phyloP scores from a whole-genome alignment of 2,329 filamentous ascomycete species.

The Nigrospora osmanthi region DNA sequence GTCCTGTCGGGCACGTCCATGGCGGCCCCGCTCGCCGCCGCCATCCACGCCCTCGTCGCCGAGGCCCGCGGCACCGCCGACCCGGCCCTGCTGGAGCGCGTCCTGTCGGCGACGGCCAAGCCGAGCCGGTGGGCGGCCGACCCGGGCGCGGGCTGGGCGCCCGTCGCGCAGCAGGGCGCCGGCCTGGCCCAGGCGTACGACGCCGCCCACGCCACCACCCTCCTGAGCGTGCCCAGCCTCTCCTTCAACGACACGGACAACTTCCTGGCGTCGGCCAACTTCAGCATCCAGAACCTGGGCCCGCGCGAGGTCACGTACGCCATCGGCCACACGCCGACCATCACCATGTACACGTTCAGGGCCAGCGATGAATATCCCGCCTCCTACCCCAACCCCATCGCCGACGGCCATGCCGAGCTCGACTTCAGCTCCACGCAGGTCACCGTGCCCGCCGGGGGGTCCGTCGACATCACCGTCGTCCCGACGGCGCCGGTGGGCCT shows the following conservation, averaged over 20 bases:
- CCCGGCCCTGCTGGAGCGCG: slow-evolving; percentile 39
- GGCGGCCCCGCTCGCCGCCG: slow-evolving; percentile 49
- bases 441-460: slow-evolving; percentile 17
- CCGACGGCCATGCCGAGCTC: slow-evolving; percentile 12
- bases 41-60: slow-evolving; percentile 44
- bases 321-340: slow-evolving; percentile 25
- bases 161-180: slow-evolving; percentile 33
- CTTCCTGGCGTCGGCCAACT: slow-evolving; percentile 22
- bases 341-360: slow-evolving; percentile 28
- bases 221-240: slow-evolving; percentile 28
- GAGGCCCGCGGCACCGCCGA: slow-evolving; percentile 42
- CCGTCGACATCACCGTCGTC: slow-evolving; percentile 32
- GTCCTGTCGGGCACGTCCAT: slow-evolving; percentile 43
- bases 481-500: slow-evolving; percentile 30
- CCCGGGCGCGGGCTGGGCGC: slow-evolving; percentile 10
- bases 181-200: slow-evolving; percentile 34
- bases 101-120: slow-evolving; percentile 40
- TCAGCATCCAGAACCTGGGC: slow-evolving; percentile 32
- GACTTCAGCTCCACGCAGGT: slow-evolving; percentile 27
- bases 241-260: slow-evolving; percentile 36
- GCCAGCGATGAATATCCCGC: slow-evolving; percentile 17
- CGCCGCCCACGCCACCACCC: slow-evolving; percentile 26
- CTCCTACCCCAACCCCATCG: slow-evolving; percentile 30
- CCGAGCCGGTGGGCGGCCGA: slow-evolving; percentile 23
- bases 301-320: slow-evolving; percentile 24